Evolutionary conservation across 441 rosid genomes (phyloP).

Genomic region (Erysimum cheiri): DNA sequence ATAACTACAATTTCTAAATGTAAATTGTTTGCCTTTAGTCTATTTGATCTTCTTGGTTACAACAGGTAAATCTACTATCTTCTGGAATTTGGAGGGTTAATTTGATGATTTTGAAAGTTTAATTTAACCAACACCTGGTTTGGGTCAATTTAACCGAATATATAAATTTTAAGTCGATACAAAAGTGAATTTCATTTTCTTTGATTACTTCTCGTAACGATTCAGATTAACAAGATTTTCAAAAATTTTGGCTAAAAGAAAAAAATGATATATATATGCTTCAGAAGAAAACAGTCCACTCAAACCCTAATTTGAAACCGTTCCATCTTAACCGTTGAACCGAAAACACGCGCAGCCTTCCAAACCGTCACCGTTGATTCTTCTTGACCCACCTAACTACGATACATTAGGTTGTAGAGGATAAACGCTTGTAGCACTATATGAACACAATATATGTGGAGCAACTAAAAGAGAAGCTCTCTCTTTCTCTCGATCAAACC

Average conservation of each 20-base stretch:
- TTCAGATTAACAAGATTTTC: background rate
- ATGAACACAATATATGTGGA: conserved; percentile 32
- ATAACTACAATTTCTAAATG: conserved; percentile 1
- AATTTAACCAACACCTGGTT: background rate
- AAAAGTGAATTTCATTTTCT: background rate
- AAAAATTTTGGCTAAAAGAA: conserved; percentile 10
- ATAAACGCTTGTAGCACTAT: conserved; percentile 15
- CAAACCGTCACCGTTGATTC: conserved; percentile 3
- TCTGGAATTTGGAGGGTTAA: background rate
- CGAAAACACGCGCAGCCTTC: background rate
- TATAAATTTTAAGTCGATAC: background rate
- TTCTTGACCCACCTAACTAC: background rate
- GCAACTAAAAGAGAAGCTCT: background rate
- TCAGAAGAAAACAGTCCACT: background rate
- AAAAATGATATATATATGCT: background rate
- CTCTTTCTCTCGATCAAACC: conserved; percentile 27
- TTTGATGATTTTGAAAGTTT: background rate
- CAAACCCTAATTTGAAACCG: conserved; percentile 27
- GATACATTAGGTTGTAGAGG: conserved; percentile 20
- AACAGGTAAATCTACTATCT: background rate
- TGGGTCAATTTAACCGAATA: background rate
- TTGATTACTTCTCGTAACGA: background rate
- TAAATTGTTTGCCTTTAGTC: background rate
- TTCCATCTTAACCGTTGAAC: conserved; percentile 30
- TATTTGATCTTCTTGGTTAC: conserved; percentile 19